Base-by-base conservation (phyloP, 306 rosid genomes). In the Comarum palustre region DNA sequence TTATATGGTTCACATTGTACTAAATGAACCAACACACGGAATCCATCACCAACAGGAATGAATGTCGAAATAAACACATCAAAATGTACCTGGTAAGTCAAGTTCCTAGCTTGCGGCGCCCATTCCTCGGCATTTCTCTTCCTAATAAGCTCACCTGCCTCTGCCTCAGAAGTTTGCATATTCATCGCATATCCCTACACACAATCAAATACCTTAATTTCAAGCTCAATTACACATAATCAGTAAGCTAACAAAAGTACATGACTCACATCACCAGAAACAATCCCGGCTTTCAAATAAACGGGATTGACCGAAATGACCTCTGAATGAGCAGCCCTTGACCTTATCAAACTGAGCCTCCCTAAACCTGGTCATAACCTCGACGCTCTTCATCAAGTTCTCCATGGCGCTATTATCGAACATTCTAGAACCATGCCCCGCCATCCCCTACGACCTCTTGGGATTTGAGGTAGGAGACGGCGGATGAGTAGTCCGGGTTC, bases 261-360 rank as follows among this genome's bases (percentile, higher is more conserved):
- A 69, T 1, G 47, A 84, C 95, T 90, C 82, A 90, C 97, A 70
- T 79, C 66, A 1, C 78, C 69, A 6, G 97, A 75, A 27, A 85
- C 65, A 83, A 80, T 78, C 62, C 98, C 96, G 70, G 95, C 84
- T 45, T 86, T 89, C 43, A 94, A 48, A 75, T 79, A 94, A 78
- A 94, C 97, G 0, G 97, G 91, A 86, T 91, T 94, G 25, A 94
- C 89, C 1, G 97, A 94, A 79, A 91, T 79, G 69, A 94, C 97
- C 71, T 94, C 97, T 0, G 90, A 84, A 83, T 75, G 76, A 43
- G 79, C 17, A 2, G 95, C 96, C 89, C 83, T 94, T 94, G 14
- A 88, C 96, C 60, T 81, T 75, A 41, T 88, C 93, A 50, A 91
- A 94, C 69, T 91, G 97, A 76, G 85, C 83, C 83, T 89, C 95